Base-by-base conservation (phyloP, 441 rosid species). In the Daphne laureola region DNA sequence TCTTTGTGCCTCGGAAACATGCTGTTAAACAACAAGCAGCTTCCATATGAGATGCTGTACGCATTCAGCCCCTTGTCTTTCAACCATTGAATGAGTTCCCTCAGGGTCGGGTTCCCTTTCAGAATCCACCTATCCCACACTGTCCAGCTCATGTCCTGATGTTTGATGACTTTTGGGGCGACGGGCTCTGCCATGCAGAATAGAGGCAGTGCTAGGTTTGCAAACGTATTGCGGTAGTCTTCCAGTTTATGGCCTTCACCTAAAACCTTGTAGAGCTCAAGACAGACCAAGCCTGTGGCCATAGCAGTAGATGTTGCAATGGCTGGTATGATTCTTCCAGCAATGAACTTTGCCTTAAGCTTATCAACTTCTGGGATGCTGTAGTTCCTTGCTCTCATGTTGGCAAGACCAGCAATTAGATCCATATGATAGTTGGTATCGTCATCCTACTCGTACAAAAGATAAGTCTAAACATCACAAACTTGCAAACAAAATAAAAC, bases 361-460 rank as follows among this genome's bases (percentile, higher is more conserved):
- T 90, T 90, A 76, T 90, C 96, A 0, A 90, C 94, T 68, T 90
- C 98, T 2, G 92, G 87, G 63, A 90, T 87, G 71, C 85, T 68
- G 67, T 90, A 90, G 71, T 90, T 90, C 61, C 96, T 83, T 9
- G 98, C 96, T 74, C 98, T 87, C 98, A 87, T 87, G 73, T 90
- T 90, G 35, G 98, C 98, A n/a, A 90, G 85, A 40, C 78, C 98
- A 17, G 96, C 87, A 17, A 90, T 87, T 71, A 87, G 49, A 66
- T 90, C 98, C 96, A 90, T 87, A 74, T 90, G 98, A 63, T 77
- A 90, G 76, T 90, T 90, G 26, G 98, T 77, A 58, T 90, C 96
- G 52, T 90, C 98, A 66, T 90, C 98, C 98, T 87, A 4, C 8
- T 9, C 38, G 7, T 31, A 82, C 66, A 73, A 27, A 11, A 52